phyloP scores from a whole-genome alignment of 1,139 yeast genomes.

The Wickerhamomyces sp. region DNA sequence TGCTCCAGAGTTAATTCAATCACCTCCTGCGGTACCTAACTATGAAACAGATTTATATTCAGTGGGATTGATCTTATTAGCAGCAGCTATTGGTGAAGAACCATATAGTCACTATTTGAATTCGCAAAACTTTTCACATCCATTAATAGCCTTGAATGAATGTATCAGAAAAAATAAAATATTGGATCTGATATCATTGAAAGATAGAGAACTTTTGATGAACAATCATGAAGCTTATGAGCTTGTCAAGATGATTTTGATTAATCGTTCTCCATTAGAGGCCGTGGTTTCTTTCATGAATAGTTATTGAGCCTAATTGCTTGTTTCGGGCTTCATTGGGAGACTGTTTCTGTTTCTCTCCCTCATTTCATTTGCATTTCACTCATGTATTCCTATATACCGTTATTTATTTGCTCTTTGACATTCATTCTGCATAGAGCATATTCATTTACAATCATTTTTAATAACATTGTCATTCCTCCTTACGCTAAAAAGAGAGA shows the following conservation, averaged over 20 bases:
- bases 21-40: conserved; percentile 22
- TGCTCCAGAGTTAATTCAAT: conserved; percentile 31
- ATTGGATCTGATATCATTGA: conserved; percentile 10
- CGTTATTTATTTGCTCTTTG: too few relatives aligned
- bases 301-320: too few relatives aligned
- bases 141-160: conserved; percentile 15
- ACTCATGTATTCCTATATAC: too few relatives aligned
- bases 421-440: too few relatives aligned
- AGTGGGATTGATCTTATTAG: conserved; percentile 29
- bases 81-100: conserved; percentile 30
- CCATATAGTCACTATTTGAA: conserved; percentile 26
- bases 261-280: conserved; percentile 10
- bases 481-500: too few relatives aligned
- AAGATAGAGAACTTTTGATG: conserved; percentile 4
- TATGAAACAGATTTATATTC: conserved; percentile 30
- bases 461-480: too few relatives aligned
- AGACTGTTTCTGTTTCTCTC: too few relatives aligned
- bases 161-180: conserved; percentile 20
- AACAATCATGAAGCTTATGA: conserved; percentile 7
- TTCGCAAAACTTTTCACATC: conserved; percentile 4
- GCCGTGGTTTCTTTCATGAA: conserved; percentile 7
- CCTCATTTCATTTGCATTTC: too few relatives aligned
- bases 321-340: too few relatives aligned
- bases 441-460: too few relatives aligned
- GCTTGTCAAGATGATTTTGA: conserved; percentile 13